Conservation (phyloP, 345 rosid species). For the Camelina hispida region DNA sequence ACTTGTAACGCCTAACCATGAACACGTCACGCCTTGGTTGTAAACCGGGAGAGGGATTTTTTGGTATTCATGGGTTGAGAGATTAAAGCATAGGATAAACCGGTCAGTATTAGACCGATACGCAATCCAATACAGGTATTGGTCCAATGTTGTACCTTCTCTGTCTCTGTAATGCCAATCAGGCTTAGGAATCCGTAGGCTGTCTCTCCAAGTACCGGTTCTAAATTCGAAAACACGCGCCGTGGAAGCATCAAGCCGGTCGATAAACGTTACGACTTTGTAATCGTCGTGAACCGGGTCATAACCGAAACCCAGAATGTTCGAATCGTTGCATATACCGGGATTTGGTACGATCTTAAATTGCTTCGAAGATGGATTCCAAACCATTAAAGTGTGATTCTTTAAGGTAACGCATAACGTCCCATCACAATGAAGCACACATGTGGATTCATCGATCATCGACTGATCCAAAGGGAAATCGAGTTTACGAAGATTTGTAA, state of each 20-base stretch:
- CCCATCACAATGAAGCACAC: conserved; percentile 42
- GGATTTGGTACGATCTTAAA: conserved; percentile 41
- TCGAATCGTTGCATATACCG: conserved; percentile 26
- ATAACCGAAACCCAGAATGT: conserved; percentile 41
- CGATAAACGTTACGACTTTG: conserved; percentile 39
- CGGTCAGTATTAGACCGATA: conserved; percentile 33
- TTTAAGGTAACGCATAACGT: conserved; percentile 42
- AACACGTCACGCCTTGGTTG: conserved; percentile 27
- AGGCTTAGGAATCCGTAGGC: conserved; percentile 24
- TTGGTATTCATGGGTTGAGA: conserved; percentile 34
- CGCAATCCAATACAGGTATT: conserved; percentile 40
- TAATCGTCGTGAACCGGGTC: conserved; percentile 31
- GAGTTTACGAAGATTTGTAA: not conserved
- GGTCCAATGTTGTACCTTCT: conserved; percentile 29
- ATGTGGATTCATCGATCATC: conserved; percentile 35
- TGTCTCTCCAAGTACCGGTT: conserved; percentile 35
- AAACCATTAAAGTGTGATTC: conserved; percentile 33
- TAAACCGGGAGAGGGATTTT: conserved; percentile 20
- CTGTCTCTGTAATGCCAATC: conserved; percentile 43
- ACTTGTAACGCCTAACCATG: conserved; percentile 35
- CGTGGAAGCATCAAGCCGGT: conserved; percentile 24
- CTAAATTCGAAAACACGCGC: conserved; percentile 28
- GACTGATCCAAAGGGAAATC: conserved; percentile 30
- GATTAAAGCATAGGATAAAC: conserved; percentile 37
- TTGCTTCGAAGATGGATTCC: conserved; percentile 37